Evolutionary conservation across 1,284 basidiomycete species (phyloP), one percentile per base, ranked within the genome.

Genomic region (Boletus smithii): DNA sequence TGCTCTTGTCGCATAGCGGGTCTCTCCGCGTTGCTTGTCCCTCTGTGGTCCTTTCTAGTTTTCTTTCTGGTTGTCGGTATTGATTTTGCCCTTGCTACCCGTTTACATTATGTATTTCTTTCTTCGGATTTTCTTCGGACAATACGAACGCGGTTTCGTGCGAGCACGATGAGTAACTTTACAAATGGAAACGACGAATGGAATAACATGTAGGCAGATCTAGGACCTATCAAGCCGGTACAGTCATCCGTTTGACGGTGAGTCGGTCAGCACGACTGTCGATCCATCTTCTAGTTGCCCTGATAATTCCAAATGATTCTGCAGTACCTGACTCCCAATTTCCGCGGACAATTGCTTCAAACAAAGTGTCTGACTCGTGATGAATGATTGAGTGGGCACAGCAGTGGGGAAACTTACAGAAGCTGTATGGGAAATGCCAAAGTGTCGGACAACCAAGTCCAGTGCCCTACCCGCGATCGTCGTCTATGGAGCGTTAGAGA

Each of bases 1-100:
- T 55, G 86, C 88, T 59, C 73, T 91, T 60, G 88, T 91, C 61
- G 84, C 85, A 69, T 88, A 74, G 54, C 18, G 20, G 31, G 24
- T 20, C 13, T 22, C 40, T 44, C 13, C 4, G 18, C 18, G 30
- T 48, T 24, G 16, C 33, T 34, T 8, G 11, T 41, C 30, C 36
- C 26, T 24, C 22, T 23, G 20, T 37, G 35, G 31, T 26, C 31
- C n/a, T 44, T 40, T 39, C 18, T 22, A 30, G 33, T 27, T 34
- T 13, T 14, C n/a, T 46, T 40, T 44, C 18, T 20, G 37, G 33
- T 23, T 35, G 20, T 14, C 11, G 32, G 53, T 34, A 31, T 46
- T 46, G 43, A 37, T 14, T 42, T 38, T 13, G n/a, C 27, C 31
- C 51, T 51, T 53, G 29, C 38, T 53, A 31, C 49, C 36, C 48